Evolutionary conservation across 169 alveolate species (phyloP), one percentile per base, ranked within the genome.

Genomic region (Fabrea salina): DNA sequence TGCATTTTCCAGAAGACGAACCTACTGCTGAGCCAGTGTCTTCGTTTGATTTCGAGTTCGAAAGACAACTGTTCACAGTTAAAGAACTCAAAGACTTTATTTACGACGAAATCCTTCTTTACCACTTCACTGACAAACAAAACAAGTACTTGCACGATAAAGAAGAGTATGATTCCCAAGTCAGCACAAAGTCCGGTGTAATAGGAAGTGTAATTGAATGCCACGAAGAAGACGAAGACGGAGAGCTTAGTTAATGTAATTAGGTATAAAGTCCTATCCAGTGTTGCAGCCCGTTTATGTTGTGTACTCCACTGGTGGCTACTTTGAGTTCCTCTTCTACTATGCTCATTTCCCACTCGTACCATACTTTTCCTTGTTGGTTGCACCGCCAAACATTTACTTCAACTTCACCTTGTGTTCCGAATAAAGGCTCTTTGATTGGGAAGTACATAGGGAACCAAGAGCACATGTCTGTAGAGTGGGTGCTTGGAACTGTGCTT

Each of bases 401-500:
- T 4, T 43, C 53, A 5, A 92, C 74, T 35, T 51, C 68, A 35
- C 81, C 83, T 35, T 79, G 77, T 39, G 22, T 39, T 5, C 82
- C 84, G 32, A 30, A 41, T 30, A 89, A 51, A 19, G 96, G 95
- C 66, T 80, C 82, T 44, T 78, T 80, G n/a, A 91, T 72, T 7
- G 96, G 97, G 79, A 94, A 87, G 67, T 84, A 92, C 57, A 92
- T 84, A 6, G 97, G 97, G 75, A 92, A 94, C 97, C 97, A 94
- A 49, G 92, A 81, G 44, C 47, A 50, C 96, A 90, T 89, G 30
- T 83, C 91, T 32, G 87, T 84, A 11, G 95, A 86, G 35, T 85
- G 84, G 13, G 78, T 59, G 22, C 78, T 85, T 37, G 97, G 97
- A 40, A 77, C 86, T 19, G 85, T 94, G 13, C 93, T 83, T 5